These are phyloP conservation scores for Entophlyctis luteolus DNA, from an alignment of 192 early-diverging fungal genomes.

Conservation along the genomic window DNA sequence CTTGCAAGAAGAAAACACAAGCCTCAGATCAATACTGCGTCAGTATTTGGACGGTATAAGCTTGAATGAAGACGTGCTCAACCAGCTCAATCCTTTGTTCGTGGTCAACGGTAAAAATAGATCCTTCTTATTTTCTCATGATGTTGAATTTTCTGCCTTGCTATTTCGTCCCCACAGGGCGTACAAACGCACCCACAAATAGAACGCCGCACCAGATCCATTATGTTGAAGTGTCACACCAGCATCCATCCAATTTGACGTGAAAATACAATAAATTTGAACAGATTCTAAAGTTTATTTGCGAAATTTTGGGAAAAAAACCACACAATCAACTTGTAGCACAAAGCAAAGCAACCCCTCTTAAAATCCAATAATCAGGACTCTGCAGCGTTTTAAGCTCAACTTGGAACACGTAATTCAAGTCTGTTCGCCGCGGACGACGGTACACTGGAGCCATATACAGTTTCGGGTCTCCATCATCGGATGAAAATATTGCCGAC, in stretches of 20 bases:
- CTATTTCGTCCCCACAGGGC: constrained; percentile 19
- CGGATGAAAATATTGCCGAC: constrained; percentile 52
- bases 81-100: constrained; percentile 51
- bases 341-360: constrained; percentile 55
- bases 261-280: not conserved
- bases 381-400: constrained; percentile 58
- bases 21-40: constrained; percentile 49
- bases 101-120: constrained; percentile 47
- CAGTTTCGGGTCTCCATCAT: constrained; percentile 58
- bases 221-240: constrained; percentile 49
- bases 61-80: constrained; percentile 48
- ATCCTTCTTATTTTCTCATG: not conserved
- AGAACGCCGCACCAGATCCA: constrained; percentile 42
- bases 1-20: constrained; percentile 50
- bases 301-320: not conserved
- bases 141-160: not conserved
- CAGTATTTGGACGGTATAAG: constrained; percentile 62
- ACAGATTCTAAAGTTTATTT: not conserved
- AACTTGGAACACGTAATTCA: constrained; percentile 63
- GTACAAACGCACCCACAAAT: constrained; percentile 45
- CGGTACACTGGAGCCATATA: constrained; percentile 63
- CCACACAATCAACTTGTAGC: constrained; percentile 15
- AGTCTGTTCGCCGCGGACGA: constrained; percentile 54
- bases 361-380: constrained; percentile 64
- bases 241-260: constrained; percentile 1